Base-by-base conservation (phyloP, 805 yeast genomes). In the Yarrowia yakushimensis region DNA sequence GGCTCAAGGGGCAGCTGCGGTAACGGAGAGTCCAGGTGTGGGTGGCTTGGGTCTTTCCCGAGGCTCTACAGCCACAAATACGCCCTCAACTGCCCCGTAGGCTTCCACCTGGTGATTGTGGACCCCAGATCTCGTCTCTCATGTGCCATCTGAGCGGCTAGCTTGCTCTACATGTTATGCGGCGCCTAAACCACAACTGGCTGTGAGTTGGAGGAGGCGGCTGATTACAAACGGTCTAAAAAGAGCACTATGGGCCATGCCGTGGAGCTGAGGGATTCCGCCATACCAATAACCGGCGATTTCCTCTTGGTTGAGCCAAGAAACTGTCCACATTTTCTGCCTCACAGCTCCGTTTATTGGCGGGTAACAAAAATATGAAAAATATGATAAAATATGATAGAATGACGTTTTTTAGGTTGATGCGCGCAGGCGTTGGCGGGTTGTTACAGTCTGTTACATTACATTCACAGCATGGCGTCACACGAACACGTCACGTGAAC, bases 1-100 rank as follows among this genome's bases (percentile, higher is more conserved):
- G 42, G 59, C 43, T 52, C 43, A 48, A 48, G 55, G 55, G 31
- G 39, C 55, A 39, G 59, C 42, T 33, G 42, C 57, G 57, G 34
- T 52, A 36, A 36, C 59, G 59, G 30, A 33, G 42, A 17, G 4
- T 7, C n/a, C 17, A 3, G 3, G 10, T 12, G 23, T 3, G n/a
- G 23, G 25, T 2, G 25, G 7, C 1, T 7, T 25, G 11, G 18
- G 1, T n/a, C n/a, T n/a, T n/a, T n/a, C n/a, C n/a, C n/a, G n/a
- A n/a, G n/a, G n/a, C n/a, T n/a, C n/a, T n/a, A n/a, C n/a, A n/a
- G n/a, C n/a, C n/a, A n/a, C n/a, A n/a, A n/a, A n/a, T n/a, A n/a
- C n/a, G n/a, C n/a, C n/a, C n/a, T n/a, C n/a, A n/a, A n/a, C n/a
- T 31, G 34, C 1, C 33, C 10, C 12, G 33, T 30, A 4, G 33